Evolutionary conservation across 2,329 filamentous ascomycete genomes (phyloP).

Genomic region (Diaporthe citrichinensis): DNA sequence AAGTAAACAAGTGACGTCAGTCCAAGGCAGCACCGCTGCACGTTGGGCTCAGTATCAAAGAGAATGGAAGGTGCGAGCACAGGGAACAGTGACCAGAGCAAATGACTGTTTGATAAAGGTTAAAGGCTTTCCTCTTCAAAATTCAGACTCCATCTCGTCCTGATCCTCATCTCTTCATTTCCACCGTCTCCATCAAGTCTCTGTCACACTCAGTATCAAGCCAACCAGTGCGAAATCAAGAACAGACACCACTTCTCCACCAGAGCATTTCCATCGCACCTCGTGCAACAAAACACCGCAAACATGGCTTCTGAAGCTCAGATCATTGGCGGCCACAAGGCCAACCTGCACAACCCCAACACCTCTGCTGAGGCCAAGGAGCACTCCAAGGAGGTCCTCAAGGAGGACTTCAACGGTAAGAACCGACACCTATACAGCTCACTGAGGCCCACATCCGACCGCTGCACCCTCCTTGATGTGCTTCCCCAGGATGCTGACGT

Average conservation of each 20-base stretch:
- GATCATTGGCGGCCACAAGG: slow-evolving; percentile 71
- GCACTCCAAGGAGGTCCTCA: slow-evolving; percentile 66
- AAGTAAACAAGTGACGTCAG: slow-evolving; percentile 36
- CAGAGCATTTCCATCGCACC: not conserved
- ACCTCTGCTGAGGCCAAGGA: slow-evolving; percentile 69
- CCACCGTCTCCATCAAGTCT: not conserved
- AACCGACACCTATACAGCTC: slow-evolving; percentile 48
- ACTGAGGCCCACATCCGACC: not conserved
- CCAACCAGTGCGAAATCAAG: not conserved
- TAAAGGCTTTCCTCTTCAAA: not conserved
- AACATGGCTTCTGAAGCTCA: slow-evolving; percentile 66
- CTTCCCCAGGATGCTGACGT: not conserved
- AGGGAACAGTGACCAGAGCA: not conserved
- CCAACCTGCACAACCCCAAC: slow-evolving; percentile 70
- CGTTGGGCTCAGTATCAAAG: not conserved
- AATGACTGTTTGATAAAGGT: not conserved
- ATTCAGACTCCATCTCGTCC: not conserved
- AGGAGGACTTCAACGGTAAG: slow-evolving; percentile 62
- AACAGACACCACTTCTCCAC: not conserved
- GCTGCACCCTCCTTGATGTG: too few species aligned
- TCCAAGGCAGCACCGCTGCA: slow-evolving; percentile 12
- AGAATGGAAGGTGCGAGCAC: not conserved
- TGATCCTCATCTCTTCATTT: not conserved
- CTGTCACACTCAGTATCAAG: not conserved
- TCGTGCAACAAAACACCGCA: slow-evolving; percentile 28